Base-by-base conservation (phyloP, 805 yeast species). In the Sugiyamaella lignohabitans region DNA sequence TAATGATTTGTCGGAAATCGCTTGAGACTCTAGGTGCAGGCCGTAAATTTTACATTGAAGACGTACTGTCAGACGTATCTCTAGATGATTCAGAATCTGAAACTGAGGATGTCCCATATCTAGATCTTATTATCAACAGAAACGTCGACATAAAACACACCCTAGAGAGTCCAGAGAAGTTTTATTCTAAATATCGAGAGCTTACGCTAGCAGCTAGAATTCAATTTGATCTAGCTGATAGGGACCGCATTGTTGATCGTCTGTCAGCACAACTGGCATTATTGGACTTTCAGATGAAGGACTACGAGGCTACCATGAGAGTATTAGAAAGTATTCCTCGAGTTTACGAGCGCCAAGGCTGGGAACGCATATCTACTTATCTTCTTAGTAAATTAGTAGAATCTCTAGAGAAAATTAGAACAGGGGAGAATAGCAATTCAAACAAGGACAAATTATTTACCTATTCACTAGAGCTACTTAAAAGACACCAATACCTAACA, bases 231-330 rank as follows among this genome's bases (percentile, higher is more conserved):
- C 52, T 60, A 0, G 74, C 84, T 2, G 68, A 63, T 3, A 71
- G 87, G 47, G 74, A 79, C 14, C 73, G 91, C 52, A 73, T 87
- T 0, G 80, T 84, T 4, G 89, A 85, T 56, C 70, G 82, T 3
- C 68, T 93, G 14, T 80, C 89, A 1, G 77, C 86, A 4, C 96
- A 91, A 53, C 72, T 87, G 45, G 96, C 95, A 0, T 59, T 84
- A 8, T 63, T 87, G 16, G 80, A 82, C 49, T 81, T 76, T 59
- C 78, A 76, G 53, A 66, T 70, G 24, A 65, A 73, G 2, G 72
- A 84, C 29, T 82, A 77, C 54, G 71, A 72, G 32, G 73, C 75
- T 38, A 82, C 96, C 1, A 74, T 79, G 14, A 67, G 74, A 3
- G 77, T 85, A 2, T 67, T 91, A 10, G 77, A 78, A 34, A 77